Evolutionary conservation across 1,284 basidiomycete genomes (phyloP), one percentile per base, ranked within the genome.

Genomic region (Cutaneotrichosporon mucoides): DNA sequence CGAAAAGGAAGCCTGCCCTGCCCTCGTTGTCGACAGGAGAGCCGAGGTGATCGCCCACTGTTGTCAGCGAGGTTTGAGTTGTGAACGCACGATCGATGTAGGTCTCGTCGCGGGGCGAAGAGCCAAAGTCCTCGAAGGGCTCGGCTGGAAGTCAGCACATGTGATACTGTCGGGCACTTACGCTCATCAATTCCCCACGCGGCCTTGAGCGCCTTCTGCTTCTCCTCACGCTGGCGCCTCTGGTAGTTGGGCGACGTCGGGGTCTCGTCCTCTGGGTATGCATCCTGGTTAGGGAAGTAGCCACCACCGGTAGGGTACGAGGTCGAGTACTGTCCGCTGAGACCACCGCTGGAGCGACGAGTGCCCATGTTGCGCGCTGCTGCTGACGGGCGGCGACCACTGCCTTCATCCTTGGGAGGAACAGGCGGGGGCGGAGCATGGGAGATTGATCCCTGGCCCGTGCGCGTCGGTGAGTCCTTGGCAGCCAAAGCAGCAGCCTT

Each of bases 171-270:
- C 16, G 10, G 11, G 34, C 1, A 71, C 77, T 69, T 56, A 79
- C 77, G 77, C 24, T 68, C 71, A 62, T 79, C 76, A 24, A 71
- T 76, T 8, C 77, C 77, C 77, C 77, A 79, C 33, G 76, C 77
- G 13, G 76, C 77, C 55, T 79, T 75, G 51, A 79, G 59, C 4
- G 77, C 77, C 42, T 68, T 62, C 49, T 72, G 65, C 66, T 79
- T 79, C 36, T 70, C 62, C 35, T 78, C 76, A 49, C 73, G 67
- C 57, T 77, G 69, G 51, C 65, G 70, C 40, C 73, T 66, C 51
- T 73, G 67, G 49, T 73, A 71, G 46, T 62, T 61, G 55, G 72
- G 68, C 42, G 70, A 68, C 15, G 68, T 51, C 8, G 59, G 57
- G 6, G 64, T 66, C 46, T 75, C 73, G 53, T 76, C 76, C 33